Conservation (phyloP, 108 stramenopile genomes). For the Stephanodiscus minutulus region DNA sequence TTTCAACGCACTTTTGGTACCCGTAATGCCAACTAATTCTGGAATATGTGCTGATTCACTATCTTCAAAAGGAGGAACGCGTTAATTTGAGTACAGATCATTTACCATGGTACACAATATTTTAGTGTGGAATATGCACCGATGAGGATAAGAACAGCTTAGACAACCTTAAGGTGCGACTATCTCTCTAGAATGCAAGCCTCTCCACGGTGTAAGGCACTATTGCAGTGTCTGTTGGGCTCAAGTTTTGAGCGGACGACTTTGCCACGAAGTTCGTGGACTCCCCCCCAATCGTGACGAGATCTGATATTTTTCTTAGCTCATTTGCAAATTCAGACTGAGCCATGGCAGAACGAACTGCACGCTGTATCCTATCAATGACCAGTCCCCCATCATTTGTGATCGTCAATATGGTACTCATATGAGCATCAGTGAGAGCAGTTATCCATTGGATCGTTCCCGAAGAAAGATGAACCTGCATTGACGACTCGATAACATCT, state of each 20-base stretch:
- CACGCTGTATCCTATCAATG: constrained; percentile 34
- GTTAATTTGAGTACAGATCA: too few species aligned
- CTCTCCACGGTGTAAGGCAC: constrained; percentile 43
- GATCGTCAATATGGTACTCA: constrained; percentile 39
- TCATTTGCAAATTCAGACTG: constrained; percentile 46
- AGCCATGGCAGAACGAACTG: constrained; percentile 31
- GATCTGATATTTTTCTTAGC: constrained; percentile 34
- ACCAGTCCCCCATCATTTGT: constrained; percentile 38
- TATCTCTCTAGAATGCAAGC: constrained; percentile 26
- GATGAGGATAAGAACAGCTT: too few species aligned
- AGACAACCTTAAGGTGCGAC: background rate
- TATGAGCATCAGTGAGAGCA: constrained; percentile 48
- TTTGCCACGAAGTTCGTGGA: constrained; percentile 6
- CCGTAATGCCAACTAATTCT: constrained; percentile 5
- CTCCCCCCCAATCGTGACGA: background rate
- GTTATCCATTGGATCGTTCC: constrained; percentile 49
- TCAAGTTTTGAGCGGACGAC: background rate
- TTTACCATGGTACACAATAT: too few species aligned
- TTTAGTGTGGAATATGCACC: too few species aligned
- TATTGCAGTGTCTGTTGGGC: constrained; percentile 15
- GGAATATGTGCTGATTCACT: too few species aligned
- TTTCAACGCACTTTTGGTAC: background rate
- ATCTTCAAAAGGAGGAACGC: too few species aligned
- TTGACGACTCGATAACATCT: background rate
- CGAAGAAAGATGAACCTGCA: constrained; percentile 13